These are phyloP conservation scores for Boletus tylopilopsis DNA, from an alignment of 768 basidiomycete species.

Conservation along the genomic window DNA sequence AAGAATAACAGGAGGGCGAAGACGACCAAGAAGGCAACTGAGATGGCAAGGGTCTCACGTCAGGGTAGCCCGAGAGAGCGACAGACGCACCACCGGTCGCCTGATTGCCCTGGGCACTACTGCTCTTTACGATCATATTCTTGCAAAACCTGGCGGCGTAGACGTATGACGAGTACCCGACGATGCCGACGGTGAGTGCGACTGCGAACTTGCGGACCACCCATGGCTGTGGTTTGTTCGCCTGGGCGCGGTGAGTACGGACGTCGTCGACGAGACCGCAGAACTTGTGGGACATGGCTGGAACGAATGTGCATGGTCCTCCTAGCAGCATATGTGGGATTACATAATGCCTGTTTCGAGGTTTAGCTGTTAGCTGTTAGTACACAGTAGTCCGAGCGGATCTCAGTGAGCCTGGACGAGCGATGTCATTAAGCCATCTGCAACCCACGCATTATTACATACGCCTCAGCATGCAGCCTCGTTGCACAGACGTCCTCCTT, in stretches of 20 bases:
- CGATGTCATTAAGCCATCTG: slow-evolving; percentile 19
- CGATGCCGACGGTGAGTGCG: slow-evolving; percentile 52
- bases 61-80: neutral
- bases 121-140: slow-evolving; percentile 56
- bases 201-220: slow-evolving; percentile 67
- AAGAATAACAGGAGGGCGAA: slow-evolving; percentile 64
- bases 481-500: slow-evolving; percentile 38
- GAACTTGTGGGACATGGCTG: slow-evolving; percentile 15
- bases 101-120: slow-evolving; percentile 43
- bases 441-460: slow-evolving; percentile 24
- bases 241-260: slow-evolving; percentile 36
- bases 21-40: slow-evolving; percentile 65
- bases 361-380: too few species aligned
- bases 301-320: slow-evolving; percentile 3
- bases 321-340: slow-evolving; percentile 11
- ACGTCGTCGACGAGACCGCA: slow-evolving; percentile 57
- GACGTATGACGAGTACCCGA: slow-evolving; percentile 71
- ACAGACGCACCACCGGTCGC: slow-evolving; percentile 62
- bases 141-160: slow-evolving; percentile 70
- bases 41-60: slow-evolving; percentile 1
- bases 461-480: slow-evolving; percentile 20
- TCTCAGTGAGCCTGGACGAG: neutral
- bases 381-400: too few species aligned
- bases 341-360: slow-evolving; percentile 19
- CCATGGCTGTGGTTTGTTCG: slow-evolving; percentile 63